Conservation (phyloP, 169 alveolate species). For the Miamiensis avidus region DNA sequence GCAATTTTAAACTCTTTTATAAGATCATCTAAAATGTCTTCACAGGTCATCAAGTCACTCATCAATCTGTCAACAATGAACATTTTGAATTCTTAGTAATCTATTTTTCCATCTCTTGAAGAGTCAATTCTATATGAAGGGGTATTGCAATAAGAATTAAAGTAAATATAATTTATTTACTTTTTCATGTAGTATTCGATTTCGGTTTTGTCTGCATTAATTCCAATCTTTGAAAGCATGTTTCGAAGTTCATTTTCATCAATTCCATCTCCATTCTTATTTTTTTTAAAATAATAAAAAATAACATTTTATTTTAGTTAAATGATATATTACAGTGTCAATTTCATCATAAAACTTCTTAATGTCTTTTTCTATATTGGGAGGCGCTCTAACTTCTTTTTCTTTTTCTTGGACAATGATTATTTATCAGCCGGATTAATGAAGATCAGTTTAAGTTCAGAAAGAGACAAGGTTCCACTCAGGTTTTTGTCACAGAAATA, state of each 20-base stretch:
- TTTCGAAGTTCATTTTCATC: not conserved
- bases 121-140: not conserved
- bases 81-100: not conserved
- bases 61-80: not conserved
- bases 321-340: not conserved
- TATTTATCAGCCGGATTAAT: not conserved
- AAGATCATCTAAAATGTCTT: slow-evolving; percentile 20
- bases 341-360: too few species aligned
- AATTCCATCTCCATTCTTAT: not conserved
- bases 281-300: too few species aligned
- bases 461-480: not conserved
- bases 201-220: not conserved
- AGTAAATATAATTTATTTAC: not conserved
- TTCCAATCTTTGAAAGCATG: not conserved
- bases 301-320: too few species aligned
- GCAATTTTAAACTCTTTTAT: slow-evolving; percentile 4
- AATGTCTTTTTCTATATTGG: not conserved
- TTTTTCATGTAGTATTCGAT: not conserved
- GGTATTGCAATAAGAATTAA: too few species aligned
- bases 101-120: not conserved
- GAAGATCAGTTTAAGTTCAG: not conserved
- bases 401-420: not conserved
- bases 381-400: not conserved
- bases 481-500: not conserved
- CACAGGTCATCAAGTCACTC: slow-evolving; percentile 13